Evolutionary conservation across 768 basidiomycete genomes (phyloP).

Genomic region (Tulasnella sp.): DNA sequence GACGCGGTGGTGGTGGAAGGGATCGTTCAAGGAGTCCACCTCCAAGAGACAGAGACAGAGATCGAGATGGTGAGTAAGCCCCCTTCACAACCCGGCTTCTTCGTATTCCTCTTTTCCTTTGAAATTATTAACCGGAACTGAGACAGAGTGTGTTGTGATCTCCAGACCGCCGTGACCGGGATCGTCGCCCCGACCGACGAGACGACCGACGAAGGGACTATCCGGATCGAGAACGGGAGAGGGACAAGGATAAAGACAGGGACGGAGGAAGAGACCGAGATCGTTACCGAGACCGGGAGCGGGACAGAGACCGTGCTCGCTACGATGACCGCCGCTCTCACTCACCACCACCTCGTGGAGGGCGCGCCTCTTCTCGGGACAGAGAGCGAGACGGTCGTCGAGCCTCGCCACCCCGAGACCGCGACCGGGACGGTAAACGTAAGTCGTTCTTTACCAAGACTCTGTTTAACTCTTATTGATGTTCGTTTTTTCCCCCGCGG

Average conservation of each 20-base stretch:
- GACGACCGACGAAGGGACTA: constrained; percentile 53
- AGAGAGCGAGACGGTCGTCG: constrained; percentile 28
- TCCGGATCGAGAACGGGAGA: constrained; percentile 49
- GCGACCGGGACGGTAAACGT: background rate
- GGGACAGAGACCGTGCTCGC: constrained; percentile 40
- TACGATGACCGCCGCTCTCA: background rate
- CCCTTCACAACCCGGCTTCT: background rate
- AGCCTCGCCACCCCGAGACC: background rate
- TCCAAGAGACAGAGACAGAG: constrained; percentile 23
- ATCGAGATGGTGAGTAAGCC: constrained; percentile 30
- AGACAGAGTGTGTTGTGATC: constrained; percentile 28
- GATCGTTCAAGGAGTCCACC: constrained; percentile 28
- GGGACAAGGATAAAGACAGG: constrained; percentile 44
- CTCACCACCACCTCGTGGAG: constrained; percentile 28
- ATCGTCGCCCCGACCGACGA: constrained; percentile 59
- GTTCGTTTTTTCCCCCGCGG: background rate
- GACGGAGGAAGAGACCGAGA: constrained; percentile 49
- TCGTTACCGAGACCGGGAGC: constrained; percentile 40
- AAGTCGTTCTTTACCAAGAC: background rate
- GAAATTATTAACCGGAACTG: constrained; percentile 30
- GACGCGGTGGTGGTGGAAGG: background rate
- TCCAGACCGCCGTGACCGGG: constrained; percentile 56
- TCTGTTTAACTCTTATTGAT: background rate
- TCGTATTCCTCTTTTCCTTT: background rate
- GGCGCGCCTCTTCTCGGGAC: constrained; percentile 13